A percentile compares a stretch with the other conserved stretches of the same genome.
phyloP scores from a whole-genome alignment of 2,329 filamentous ascomycete species.

The Clonostachys rosea region DNA sequence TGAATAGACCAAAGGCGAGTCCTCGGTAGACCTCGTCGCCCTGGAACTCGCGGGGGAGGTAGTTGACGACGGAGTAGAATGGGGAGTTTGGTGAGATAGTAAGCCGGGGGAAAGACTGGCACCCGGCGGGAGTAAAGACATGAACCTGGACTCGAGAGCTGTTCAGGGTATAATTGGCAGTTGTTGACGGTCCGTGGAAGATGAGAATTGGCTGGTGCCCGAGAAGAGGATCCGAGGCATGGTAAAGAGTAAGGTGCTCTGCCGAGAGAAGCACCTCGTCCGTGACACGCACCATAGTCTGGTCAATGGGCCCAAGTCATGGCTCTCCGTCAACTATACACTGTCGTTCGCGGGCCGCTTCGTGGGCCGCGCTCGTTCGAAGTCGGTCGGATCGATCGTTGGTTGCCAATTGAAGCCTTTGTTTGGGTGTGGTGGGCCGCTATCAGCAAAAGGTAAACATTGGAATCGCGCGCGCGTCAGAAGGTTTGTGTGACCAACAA shows the following conservation, averaged over 20 bases:
- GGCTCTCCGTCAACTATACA: conserved; percentile 5
- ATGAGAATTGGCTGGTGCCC: conserved; percentile 78
- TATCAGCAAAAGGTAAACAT: background rate
- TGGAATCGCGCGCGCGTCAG: background rate
- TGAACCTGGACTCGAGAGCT: conserved; percentile 94
- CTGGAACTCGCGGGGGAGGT: conserved; percentile 89
- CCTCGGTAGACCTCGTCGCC: conserved; percentile 90
- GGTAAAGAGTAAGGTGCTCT: conserved; percentile 82
- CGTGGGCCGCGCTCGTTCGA: background rate
- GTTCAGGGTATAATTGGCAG: conserved; percentile 79
- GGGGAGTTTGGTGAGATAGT: conserved; percentile 91
- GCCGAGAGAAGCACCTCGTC: conserved; percentile 74
- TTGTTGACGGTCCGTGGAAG: conserved; percentile 89
- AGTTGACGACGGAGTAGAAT: conserved; percentile 84
- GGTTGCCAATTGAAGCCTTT: background rate
- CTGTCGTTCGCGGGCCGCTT: background rate
- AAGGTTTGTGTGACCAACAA: background rate
- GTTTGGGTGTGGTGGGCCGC: background rate
- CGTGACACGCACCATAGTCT: conserved; percentile 77
- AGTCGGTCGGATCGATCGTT: background rate
- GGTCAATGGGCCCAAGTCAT: conserved; percentile 17
- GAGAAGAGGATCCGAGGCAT: conserved; percentile 79
- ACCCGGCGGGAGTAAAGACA: conserved; percentile 83
- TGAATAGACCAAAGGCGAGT: conserved; percentile 86
- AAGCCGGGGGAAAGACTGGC: conserved; percentile 84